Base-by-base conservation (phyloP, 805 yeast species). In the Myxozyma lipomycoides region DNA sequence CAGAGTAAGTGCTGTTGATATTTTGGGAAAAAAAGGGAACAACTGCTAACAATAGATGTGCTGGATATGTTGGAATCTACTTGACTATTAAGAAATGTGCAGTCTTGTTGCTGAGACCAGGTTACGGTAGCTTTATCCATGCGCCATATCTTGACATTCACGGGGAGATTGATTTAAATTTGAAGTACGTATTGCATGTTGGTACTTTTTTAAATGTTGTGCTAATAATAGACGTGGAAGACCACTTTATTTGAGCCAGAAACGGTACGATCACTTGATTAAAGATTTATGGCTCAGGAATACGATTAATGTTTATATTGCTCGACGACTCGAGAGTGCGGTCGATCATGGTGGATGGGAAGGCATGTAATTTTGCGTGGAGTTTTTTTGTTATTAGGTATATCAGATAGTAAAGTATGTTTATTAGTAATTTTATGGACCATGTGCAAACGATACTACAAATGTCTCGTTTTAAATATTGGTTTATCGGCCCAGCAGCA, bases 321-420 rank as follows among this genome's bases (percentile, higher is more conserved):
- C 88, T 1, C 74, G 98, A 56, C 81, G 82, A 58, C 74, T 91
- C 15, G 98, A 91, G 61, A 80, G 83, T 36, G 78, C 77, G 5
- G 68, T 83, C 30, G 98, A 91, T 66, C 79, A 84, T 35, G 98
- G 98, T 6, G 98, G 98, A 0, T 91, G 98, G 98, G 93, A 85
- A 60, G 1, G 70, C 85, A 55, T 87, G 70, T 65, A 28, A 39
- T 38, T 32, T n/a, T n/a, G n/a, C n/a, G n/a, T n/a, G n/a, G n/a
- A n/a, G n/a, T n/a, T n/a, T n/a, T n/a, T n/a, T n/a, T n/a, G n/a
- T n/a, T n/a, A n/a, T n/a, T n/a, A n/a, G n/a, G n/a, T n/a, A n/a
- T n/a, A n/a, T n/a, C n/a, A n/a, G n/a, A n/a, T n/a, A n/a, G n/a
- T n/a, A n/a, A n/a, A n/a, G n/a, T n/a, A n/a, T n/a, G n/a, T n/a